Evolutionary conservation across 495 filamentous ascomycete genomes (phyloP), one percentile per base, ranked within the genome.

Genomic region (Hyaloscypha hepaticicola): DNA sequence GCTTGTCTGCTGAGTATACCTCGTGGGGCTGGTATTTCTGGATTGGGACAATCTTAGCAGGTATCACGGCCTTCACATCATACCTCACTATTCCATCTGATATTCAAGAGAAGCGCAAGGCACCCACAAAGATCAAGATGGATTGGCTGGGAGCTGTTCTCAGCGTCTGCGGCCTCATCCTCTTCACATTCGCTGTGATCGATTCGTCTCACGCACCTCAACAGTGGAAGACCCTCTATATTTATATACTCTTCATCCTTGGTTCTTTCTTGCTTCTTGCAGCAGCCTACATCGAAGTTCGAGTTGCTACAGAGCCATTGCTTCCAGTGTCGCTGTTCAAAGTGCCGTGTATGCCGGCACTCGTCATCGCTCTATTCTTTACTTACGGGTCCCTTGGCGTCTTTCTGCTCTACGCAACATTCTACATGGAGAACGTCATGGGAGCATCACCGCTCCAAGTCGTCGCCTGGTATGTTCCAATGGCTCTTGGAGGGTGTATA

Each of bases 11-110:
- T 4, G 78, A 92, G 64, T 88, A 82, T 55, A 72, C 86, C 0
- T 77, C 71, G 1, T 96, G 90, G 88, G 73, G 85, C 25, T 92
- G 87, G 85, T 96, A 90, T 72, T 95, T 96, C 72, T 96, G 82
- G 74, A 81, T 96, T 63, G 92, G 91, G 0, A 76, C 86, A 0
- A 64, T 81, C 16, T 74, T 79, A 5, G 71, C 76, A 45, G 72
- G 78, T 5, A 78, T 87, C 19, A 85, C 82, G 3, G 66, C 79
- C 0, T 60, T 83, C 0, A 78, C 77, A 1, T 83, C 90, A 0
- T 81, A 85, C 60, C 78, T 90, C 31, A 83, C 83, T 6, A 85
- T 96, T 29, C 92, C 90, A 0, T 82, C 78, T 0, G 87, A 96
- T 66, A 77, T 77, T 28, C 64, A 75, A 0, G 83, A 87, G 63